A percentile compares a stretch with the other conserved stretches of the same genome.
Conservation (phyloP, 768 basidiomycete genomes). For the Russula dissimulans region DNA sequence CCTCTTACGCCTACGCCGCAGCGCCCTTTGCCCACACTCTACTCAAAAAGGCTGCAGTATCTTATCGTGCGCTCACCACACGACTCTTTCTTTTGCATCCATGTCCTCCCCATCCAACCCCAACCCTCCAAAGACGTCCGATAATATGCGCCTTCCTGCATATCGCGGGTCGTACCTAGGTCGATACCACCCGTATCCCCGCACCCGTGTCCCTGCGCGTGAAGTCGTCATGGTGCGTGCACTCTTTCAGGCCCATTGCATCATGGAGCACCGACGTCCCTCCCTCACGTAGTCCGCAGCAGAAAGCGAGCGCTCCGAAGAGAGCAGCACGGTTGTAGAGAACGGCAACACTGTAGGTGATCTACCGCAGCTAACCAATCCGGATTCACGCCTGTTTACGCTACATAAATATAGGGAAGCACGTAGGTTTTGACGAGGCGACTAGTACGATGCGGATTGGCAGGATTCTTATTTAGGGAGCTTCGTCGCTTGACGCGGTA, state of each 20-base stretch:
- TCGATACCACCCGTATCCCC: conserved; percentile 17
- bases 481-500: neutral
- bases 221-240: conserved; percentile 10
- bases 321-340: neutral
- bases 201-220: conserved; percentile 5
- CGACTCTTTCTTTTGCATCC: neutral
- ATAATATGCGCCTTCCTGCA: conserved; percentile 14
- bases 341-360: neutral
- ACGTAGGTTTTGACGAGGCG: neutral
- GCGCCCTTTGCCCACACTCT: conserved; percentile 7
- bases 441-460: neutral
- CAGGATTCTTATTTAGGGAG: neutral
- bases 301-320: neutral
- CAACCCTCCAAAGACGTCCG: neutral
- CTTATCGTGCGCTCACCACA: neutral
- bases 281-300: neutral
- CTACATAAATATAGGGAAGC: neutral
- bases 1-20: neutral
- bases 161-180: conserved; percentile 14
- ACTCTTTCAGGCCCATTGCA: neutral
- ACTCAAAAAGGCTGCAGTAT: neutral
- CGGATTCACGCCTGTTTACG: neutral
- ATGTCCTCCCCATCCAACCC: conserved; percentile 5
- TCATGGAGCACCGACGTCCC: neutral
- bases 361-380: neutral